phyloP scores from a whole-genome alignment of 768 basidiomycete species.

The Mycena albidolilacea region DNA sequence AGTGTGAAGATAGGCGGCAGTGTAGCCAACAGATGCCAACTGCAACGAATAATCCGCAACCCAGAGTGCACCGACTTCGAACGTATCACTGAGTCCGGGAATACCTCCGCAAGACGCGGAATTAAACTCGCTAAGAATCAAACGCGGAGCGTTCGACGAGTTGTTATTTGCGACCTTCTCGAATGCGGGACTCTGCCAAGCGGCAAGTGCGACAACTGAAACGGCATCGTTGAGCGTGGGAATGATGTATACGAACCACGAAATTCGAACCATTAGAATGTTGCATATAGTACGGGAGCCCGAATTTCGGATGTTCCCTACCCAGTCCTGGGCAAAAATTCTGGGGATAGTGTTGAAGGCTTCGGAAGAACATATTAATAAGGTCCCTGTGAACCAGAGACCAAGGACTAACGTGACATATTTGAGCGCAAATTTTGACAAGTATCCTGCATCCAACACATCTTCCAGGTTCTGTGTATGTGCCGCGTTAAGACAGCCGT shows the following conservation, averaged over 20 bases:
- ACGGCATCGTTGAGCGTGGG: background rate
- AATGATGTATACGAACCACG: background rate
- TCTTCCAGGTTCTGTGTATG: background rate
- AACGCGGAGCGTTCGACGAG: background rate
- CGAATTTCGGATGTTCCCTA: background rate
- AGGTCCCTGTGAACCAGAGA: background rate
- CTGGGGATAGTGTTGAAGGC: background rate
- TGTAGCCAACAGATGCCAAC: constrained; percentile 2
- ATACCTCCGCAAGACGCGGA: constrained; percentile 1
- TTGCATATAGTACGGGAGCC: background rate
- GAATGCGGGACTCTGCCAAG: background rate
- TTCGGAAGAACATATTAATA: background rate
- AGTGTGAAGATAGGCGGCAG: background rate
- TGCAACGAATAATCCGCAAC: background rate
- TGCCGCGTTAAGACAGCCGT: background rate
- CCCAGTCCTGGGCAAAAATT: background rate
- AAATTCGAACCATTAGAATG: background rate
- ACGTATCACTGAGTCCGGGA: background rate
- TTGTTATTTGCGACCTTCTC: background rate
- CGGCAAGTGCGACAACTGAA: background rate
- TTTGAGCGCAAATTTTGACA: constrained; percentile 9
- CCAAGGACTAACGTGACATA: background rate
- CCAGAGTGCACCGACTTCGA: background rate
- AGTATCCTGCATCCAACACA: background rate
- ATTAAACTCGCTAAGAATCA: constrained; percentile 1